A percentile compares a stretch with the other conserved stretches of the same genome.
phyloP scores from a whole-genome alignment of 148 eudicot genomes.

The Silene uniflora region DNA sequence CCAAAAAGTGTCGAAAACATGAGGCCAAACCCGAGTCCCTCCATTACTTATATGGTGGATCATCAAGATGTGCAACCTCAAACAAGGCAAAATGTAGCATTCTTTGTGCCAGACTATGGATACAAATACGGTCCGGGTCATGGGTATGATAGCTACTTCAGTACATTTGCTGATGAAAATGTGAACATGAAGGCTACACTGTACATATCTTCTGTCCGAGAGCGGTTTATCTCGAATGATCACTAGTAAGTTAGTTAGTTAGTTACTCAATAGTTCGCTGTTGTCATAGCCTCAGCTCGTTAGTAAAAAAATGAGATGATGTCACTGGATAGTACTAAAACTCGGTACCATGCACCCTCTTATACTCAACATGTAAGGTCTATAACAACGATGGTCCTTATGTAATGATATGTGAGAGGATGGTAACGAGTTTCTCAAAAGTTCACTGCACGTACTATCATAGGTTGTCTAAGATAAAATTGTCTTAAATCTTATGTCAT shows the following conservation, averaged over 20 bases:
- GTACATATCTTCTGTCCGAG: constrained; percentile 54
- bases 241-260: not conserved
- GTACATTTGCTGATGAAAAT: constrained; percentile 35
- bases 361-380: too few relatives aligned
- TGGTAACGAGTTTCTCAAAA: too few relatives aligned
- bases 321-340: too few relatives aligned
- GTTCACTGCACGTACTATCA: too few relatives aligned
- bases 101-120: constrained; percentile 20
- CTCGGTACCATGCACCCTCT: too few relatives aligned
- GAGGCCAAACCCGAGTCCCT: constrained; percentile 14
- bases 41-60: constrained; percentile 37
- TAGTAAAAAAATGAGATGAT: too few relatives aligned
- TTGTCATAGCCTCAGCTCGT: too few relatives aligned
- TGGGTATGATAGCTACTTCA: constrained; percentile 30
- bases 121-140: constrained; percentile 16
- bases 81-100: constrained; percentile 30
- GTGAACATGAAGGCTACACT: constrained; percentile 55
- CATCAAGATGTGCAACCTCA: constrained; percentile 37
- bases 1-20: constrained; percentile 3
- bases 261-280: too few relatives aligned
- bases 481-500: too few relatives aligned
- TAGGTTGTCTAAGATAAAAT: too few relatives aligned
- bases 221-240: constrained; percentile 42
- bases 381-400: too few relatives aligned
- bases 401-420: too few relatives aligned